These are phyloP conservation scores for Priceomyces carsonii DNA, from an alignment of 805 yeast species.

Conservation along the genomic window DNA sequence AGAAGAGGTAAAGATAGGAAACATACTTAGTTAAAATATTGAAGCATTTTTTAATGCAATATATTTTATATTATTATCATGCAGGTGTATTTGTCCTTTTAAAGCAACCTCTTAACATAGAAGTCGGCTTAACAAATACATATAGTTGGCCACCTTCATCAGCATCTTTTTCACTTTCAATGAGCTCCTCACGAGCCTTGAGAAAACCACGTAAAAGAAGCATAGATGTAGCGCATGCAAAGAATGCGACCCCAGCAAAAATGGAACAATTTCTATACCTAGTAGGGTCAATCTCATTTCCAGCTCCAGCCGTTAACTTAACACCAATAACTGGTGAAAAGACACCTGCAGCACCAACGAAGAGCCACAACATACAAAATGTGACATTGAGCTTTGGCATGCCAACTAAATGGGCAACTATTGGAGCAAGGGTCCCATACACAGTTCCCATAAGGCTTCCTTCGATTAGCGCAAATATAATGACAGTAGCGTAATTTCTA, in stretches of 20 bases:
- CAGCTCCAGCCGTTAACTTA: constrained; percentile 38
- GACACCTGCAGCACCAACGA: constrained; percentile 51
- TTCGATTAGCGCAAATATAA: constrained; percentile 50
- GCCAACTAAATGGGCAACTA: constrained; percentile 55
- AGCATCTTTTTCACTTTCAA: constrained; percentile 13
- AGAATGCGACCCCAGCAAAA: constrained; percentile 58
- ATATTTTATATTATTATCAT: constrained; percentile 1
- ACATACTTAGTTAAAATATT: not conserved
- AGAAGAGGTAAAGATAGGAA: not conserved
- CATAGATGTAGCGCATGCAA: constrained; percentile 44
- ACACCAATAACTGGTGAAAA: constrained; percentile 64
- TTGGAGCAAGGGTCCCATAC: constrained; percentile 56
- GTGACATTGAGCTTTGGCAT: constrained; percentile 50
- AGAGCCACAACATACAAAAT: constrained; percentile 54
- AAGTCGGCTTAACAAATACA: constrained; percentile 9
- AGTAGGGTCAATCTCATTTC: constrained; percentile 32
- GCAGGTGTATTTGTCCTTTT: constrained; percentile 7
- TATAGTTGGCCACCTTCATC: constrained; percentile 13
- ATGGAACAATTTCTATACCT: constrained; percentile 56
- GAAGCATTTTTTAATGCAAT: no score
- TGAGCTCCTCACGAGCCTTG: constrained; percentile 45
- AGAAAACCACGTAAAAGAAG: constrained; percentile 56
- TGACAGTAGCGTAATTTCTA: constrained; percentile 54
- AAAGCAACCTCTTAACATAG: constrained; percentile 9
- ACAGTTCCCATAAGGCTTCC: constrained; percentile 64